phyloP scores from a whole-genome alignment of 495 filamentous ascomycete species.

The Darksidea phi region DNA sequence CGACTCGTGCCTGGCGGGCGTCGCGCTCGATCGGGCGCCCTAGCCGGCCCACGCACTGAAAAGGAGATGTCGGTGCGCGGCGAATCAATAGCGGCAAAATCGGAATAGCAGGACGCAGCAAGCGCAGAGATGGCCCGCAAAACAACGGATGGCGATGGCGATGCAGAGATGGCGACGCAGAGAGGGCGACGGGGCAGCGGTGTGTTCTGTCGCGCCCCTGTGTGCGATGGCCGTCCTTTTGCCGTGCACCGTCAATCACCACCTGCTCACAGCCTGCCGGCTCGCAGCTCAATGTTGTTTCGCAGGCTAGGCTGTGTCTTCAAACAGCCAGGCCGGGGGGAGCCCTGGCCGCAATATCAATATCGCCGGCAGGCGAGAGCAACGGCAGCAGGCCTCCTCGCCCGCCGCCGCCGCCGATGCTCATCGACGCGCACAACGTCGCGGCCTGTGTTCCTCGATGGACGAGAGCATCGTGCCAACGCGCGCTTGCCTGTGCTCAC shows the following conservation, averaged over 20 bases:
- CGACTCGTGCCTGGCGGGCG: slow-evolving; percentile 2
- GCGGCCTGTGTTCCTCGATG: no score
- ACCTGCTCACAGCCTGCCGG: not conserved
- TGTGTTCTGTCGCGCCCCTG: no score
- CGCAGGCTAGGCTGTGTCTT: slow-evolving; percentile 5
- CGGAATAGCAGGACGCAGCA: not conserved
- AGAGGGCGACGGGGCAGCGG: no score
- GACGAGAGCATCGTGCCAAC: no score
- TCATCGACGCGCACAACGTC: no score
- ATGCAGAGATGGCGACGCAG: no score
- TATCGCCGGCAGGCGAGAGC: not conserved
- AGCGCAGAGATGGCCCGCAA: no score
- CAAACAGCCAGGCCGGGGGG: not conserved
- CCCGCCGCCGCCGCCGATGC: no score
- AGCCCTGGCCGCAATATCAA: not conserved
- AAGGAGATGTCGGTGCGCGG: slow-evolving; percentile 6
- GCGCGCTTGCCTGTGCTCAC: no score
- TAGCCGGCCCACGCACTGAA: slow-evolving; percentile 8
- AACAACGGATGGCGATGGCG: no score
- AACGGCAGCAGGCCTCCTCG: not conserved
- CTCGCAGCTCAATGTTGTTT: not conserved
- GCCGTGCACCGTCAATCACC: not conserved
- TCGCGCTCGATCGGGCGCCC: slow-evolving; percentile 11
- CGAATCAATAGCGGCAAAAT: slow-evolving; percentile 20
- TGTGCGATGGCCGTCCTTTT: not conserved